A percentile compares a stretch with the other conserved stretches of the same genome.
Conservation (phyloP, 2,329 filamentous ascomycete species). For the Gnomoniopsis smithogilvyi region DNA sequence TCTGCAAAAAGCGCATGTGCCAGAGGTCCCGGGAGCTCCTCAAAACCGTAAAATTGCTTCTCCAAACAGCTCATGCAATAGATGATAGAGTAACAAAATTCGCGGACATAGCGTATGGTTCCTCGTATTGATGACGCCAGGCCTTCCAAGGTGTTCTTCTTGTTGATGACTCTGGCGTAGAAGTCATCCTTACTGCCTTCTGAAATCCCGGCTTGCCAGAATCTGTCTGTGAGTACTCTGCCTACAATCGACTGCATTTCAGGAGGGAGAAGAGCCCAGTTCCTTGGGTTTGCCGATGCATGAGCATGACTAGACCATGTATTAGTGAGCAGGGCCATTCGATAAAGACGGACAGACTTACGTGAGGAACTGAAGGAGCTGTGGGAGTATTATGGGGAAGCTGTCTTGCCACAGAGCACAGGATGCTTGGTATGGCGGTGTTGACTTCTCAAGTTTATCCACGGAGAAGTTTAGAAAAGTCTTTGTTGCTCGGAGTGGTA, state of each 20-base stretch:
- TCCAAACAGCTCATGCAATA: slow-evolving; percentile 90
- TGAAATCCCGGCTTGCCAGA: slow-evolving; percentile 98
- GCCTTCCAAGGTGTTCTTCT: slow-evolving; percentile 85
- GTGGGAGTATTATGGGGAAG: slow-evolving; percentile 79
- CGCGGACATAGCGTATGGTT: slow-evolving; percentile 82
- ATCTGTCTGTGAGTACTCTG: slow-evolving; percentile 85
- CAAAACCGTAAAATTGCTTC: slow-evolving; percentile 85
- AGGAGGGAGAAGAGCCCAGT: slow-evolving; percentile 73
- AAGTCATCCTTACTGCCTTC: slow-evolving; percentile 95
- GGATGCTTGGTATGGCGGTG: slow-evolving; percentile 70
- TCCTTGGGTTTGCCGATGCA: slow-evolving; percentile 81
- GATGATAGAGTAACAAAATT: slow-evolving; percentile 90
- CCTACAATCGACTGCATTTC: slow-evolving; percentile 77
- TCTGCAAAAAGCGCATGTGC: slow-evolving; percentile 82
- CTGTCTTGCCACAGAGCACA: slow-evolving; percentile 81
- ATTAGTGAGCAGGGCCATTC: slow-evolving; percentile 9
- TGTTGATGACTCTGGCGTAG: slow-evolving; percentile 85
- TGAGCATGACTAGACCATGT: slow-evolving; percentile 69
- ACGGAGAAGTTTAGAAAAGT: slow-evolving; percentile 90
- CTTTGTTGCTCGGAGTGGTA: slow-evolving; percentile 85
- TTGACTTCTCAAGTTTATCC: slow-evolving; percentile 76
- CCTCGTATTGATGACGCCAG: slow-evolving; percentile 91
- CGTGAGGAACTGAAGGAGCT: slow-evolving; percentile 79
- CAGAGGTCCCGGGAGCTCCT: slow-evolving; percentile 76
- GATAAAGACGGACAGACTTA: slow-evolving; percentile 29